Evolutionary conservation across 2,329 filamentous ascomycete species (phyloP), one percentile per base, ranked within the genome.

Genomic region (Colletotrichum sp.): DNA sequence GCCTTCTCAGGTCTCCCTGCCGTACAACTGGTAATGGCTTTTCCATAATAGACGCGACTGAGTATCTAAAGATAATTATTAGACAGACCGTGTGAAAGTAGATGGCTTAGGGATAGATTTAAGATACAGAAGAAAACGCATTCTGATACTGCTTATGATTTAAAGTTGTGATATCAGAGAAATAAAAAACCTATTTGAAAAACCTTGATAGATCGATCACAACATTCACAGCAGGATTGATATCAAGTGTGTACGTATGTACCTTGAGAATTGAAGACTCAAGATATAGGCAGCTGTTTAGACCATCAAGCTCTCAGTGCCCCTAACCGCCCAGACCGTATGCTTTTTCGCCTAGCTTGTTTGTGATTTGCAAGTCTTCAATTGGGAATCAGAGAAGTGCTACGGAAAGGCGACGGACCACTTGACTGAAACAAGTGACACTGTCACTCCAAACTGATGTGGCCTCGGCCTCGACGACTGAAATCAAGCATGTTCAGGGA

Each of bases 181-280:
- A 3, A 2, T 15, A 6, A 15, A 15, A 6, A 12, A 34, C 34
- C 34, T 16, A 36, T 36, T 0, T 36, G 34, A 36, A 36, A 8
- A 0, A 36, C 34, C 34, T 36, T 16, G 34, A 36, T 36, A 15
- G 13, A 6, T 2, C 34, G 3, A 8, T 6, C 6, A 1, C 12
- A 3, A 6, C 13, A 36, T 7, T 8, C 0, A 36, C 34, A 4
- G 13, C 0, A 36, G 3, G 34, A 36, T 36, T 36, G 34, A 8
- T 36, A 16, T 1, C 3, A 1, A 15, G 1, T 1, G 5, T 36
- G 34, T 43, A 18, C 16, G 16, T 0, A 0, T 3, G 36, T 1
- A 43, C 36, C 36, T 43, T 43, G 16, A 18, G 10, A 16, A 8
- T n/a, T 1, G 0, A 43, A 3, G 15, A 43, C 4, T 43, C 16